Base-by-base conservation (phyloP, 805 yeast genomes). In the Kazachstania bromeliacearum region DNA sequence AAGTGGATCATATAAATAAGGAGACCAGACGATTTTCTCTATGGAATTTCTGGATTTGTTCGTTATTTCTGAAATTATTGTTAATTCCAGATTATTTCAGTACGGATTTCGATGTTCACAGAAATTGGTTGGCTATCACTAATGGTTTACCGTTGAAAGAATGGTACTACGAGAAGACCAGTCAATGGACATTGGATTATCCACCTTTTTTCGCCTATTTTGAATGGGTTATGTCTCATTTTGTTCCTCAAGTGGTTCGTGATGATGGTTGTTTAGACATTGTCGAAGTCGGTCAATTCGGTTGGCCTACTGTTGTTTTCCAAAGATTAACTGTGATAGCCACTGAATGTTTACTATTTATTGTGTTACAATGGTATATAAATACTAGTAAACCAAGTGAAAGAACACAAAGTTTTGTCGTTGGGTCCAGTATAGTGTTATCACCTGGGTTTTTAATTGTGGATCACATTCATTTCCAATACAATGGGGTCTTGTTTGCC, bases 181-280 rank as follows among this genome's bases (percentile, higher is more conserved):
- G 75, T 31, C 87, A 82, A 53, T 92, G 97, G 96, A 92, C 97
- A 0, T 63, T 92, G 28, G 98, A 92, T 58, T 92, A 89, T 60
- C 98, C 99, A 8, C 99, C 99, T 0, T 84, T 87, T 50, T 92
- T 92, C 60, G 98, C 98, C 0, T 88, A 85, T 59, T 89, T 92
- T 48, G 98, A 92, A 58, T 85, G 87, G 83, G 15, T 69, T 3
- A 55, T 92, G 33, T 68, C 94, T 0, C 78, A 68, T 35, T 68
- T 83, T 37, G 89, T 82, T 1, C 95, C 95, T 0, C 34, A 47
- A 2, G 20, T 53, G 0, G 94, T 83, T 1, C 62, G 57, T 5
- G 56, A 66, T 0, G 96, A 88, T 57, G 95, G 95, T 0, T 80
- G 94, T 51, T 64, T 88, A 29, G 80, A 73, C 34, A 68, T 88